These are phyloP conservation scores for Boletus tomentosulus DNA, from an alignment of 768 basidiomycete species.

Conservation along the genomic window DNA sequence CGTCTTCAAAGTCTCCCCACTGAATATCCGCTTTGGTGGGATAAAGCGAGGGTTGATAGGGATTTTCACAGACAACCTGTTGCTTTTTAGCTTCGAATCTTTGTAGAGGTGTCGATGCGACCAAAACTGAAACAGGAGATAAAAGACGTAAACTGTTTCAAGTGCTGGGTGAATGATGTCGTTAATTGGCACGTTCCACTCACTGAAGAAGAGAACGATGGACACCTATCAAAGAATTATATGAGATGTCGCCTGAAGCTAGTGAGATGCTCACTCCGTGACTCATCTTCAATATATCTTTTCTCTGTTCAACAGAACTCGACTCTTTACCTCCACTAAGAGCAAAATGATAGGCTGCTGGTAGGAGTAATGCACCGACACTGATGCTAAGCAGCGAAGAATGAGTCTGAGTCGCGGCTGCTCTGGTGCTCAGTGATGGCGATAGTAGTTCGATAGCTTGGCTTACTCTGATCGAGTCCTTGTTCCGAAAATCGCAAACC, in stretches of 20 bases:
- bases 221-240: constrained; percentile 35
- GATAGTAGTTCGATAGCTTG: not conserved
- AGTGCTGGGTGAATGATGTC: not conserved
- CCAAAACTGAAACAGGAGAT: constrained; percentile 54
- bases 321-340: constrained; percentile 24
- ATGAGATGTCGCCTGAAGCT: not conserved
- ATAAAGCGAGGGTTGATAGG: constrained; percentile 28
- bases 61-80: constrained; percentile 33
- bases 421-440: constrained; percentile 3
- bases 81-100: constrained; percentile 44
- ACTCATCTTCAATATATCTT: constrained; percentile 46
- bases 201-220: constrained; percentile 50
- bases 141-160: constrained; percentile 45
- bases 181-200: constrained; percentile 15
- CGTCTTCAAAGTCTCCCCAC: constrained; percentile 17
- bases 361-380: constrained; percentile 74
- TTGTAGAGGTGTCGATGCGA: constrained; percentile 52
- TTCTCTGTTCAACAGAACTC: constrained; percentile 31
- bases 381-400: constrained; percentile 73
- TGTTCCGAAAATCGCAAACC: constrained; percentile 76
- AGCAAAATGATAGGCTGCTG: constrained; percentile 74
- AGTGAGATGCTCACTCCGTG: constrained; percentile 39
- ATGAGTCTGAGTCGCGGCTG: constrained; percentile 65
- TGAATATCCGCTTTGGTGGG: constrained; percentile 23
- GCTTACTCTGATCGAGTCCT: constrained; percentile 69